Conservation (phyloP, 345 rosid genomes). For the Citrus reticulata region DNA sequence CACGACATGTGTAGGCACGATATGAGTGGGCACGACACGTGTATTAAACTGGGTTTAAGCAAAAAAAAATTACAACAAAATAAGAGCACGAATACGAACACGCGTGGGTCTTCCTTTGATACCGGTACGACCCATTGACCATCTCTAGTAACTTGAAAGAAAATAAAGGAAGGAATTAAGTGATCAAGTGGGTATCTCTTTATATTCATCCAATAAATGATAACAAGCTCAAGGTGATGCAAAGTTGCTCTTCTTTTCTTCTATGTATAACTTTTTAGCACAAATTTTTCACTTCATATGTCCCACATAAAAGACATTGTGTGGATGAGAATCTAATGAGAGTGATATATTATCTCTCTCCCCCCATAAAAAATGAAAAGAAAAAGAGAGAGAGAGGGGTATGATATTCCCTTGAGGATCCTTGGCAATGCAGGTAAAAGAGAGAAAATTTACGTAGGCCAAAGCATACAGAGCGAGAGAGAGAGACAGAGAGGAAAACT, state of each 20-base stretch:
- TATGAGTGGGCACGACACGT: rapidly evolving
- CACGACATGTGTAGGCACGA: too few relatives aligned
- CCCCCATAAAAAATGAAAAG: too few relatives aligned
- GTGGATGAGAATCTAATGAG: slow-evolving; percentile 17
- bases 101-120: too few relatives aligned
- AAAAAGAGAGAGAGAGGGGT: too few relatives aligned
- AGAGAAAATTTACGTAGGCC: neutral
- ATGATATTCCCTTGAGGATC: neutral
- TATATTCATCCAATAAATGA: slow-evolving; percentile 18
- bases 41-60: too few relatives aligned
- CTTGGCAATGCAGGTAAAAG: slow-evolving; percentile 13
- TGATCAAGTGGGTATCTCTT: slow-evolving; percentile 19
- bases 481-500: neutral
- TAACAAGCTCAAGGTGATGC: slow-evolving; percentile 1
- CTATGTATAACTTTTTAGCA: neutral
- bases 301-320: neutral
- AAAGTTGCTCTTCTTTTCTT: neutral
- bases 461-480: neutral
- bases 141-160: neutral
- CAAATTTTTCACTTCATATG: neutral
- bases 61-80: too few relatives aligned
- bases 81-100: too few relatives aligned
- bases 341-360: neutral
- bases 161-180: neutral
- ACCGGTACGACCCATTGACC: too few relatives aligned